These are phyloP conservation scores for Chaetomium sp. DNA, from an alignment of 2,329 filamentous ascomycete species.

Conservation along the genomic window DNA sequence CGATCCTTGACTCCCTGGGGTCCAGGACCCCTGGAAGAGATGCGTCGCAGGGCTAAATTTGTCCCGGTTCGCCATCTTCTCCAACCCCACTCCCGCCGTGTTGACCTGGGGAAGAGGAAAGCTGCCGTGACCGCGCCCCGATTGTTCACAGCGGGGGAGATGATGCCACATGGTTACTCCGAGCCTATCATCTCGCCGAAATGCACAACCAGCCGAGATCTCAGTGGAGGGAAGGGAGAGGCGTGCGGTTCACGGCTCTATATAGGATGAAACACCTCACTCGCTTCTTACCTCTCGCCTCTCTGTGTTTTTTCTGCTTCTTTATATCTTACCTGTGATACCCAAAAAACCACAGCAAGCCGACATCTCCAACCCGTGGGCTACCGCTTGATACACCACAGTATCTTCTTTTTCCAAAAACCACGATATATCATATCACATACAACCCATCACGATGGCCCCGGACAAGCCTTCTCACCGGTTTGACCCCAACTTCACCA, in stretches of 20 bases:
- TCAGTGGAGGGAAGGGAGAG: constrained; percentile 1
- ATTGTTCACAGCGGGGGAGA: constrained; percentile 24
- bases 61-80: constrained; percentile 21
- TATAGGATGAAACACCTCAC: constrained; percentile 13
- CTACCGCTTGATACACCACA: background rate
- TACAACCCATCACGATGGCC: constrained; percentile 20
- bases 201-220: constrained; percentile 14
- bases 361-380: too few species aligned
- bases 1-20: background rate
- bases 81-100: constrained; percentile 23
- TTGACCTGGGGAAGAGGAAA: constrained; percentile 19
- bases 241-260: constrained; percentile 10
- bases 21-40: background rate
- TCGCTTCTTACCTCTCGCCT: background rate
- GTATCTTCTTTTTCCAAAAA: background rate
- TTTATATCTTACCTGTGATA: background rate
- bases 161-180: constrained; percentile 18
- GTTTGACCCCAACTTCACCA: constrained; percentile 74
- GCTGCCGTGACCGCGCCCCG: constrained; percentile 23
- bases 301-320: background rate
- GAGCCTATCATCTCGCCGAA: constrained; percentile 19
- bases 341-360: background rate
- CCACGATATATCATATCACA: constrained; percentile 1
- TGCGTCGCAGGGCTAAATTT: constrained; percentile 25
- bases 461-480: constrained; percentile 28